Evolutionary conservation across 768 basidiomycete genomes (phyloP), one percentile per base, ranked within the genome.

Genomic region (Pleurotus djamor): DNA sequence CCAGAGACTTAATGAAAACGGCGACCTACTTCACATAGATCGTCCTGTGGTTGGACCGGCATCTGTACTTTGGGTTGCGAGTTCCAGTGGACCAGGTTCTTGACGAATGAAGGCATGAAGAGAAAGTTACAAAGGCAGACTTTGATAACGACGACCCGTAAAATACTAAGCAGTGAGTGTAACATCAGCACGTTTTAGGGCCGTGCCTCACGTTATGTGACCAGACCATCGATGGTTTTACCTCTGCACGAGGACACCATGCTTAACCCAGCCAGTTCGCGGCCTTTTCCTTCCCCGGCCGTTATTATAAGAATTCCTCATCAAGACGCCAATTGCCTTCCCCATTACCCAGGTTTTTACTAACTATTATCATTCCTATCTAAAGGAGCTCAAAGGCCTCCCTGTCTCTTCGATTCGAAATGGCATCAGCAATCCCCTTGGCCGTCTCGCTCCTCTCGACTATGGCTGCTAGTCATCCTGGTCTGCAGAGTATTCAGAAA

Each of bases 21-120:
- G 47, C 48, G 52, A 61, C 72, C 68, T 66, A 80, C 77, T 71
- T 79, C 80, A 61, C 81, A 80, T 64, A 83, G 68, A 71, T 83
- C 79, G 54, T 56, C 54, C 21, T 37, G 54, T 9, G 54, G 54
- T 56, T 71, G 69, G 6, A 64, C 62, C 21, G 68, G 64, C 58
- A 59, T 63, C 51, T 61, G 66, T 61, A 65, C 52, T 67, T 71
- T 67, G 54, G 63, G 61, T 45, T 73, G 68, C 21, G 72, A 71
- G 58, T 70, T 66, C 79, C 78, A 79, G 64, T 76, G 73, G 44
- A 78, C 73, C 52, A 75, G 70, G 56, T 71, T 73, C 66, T 74
- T 77, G 59, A 79, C 74, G 45, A 78, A 63, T 34, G 77, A 75
- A 59, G 74, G 72, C 54, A 56, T 56, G 54, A 33, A 56, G 54